Evolutionary conservation across 1,284 basidiomycete genomes (phyloP).

Genomic region (Butyriboletus appendiculatus): DNA sequence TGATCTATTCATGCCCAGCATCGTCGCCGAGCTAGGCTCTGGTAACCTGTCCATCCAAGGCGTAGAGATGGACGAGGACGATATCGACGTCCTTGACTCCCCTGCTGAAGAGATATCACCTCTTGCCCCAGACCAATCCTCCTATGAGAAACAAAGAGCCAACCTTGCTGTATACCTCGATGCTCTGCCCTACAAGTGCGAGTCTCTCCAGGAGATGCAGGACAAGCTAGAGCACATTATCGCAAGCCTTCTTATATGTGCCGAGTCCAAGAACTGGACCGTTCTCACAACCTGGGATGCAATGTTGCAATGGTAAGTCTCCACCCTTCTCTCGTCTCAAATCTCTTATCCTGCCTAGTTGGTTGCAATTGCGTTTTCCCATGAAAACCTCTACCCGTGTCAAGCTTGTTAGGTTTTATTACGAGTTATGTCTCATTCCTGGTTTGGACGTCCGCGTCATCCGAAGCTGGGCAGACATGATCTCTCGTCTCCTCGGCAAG

Average conservation of each 20-base stretch:
- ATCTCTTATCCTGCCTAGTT: constrained; percentile 46
- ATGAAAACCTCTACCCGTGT: constrained; percentile 72
- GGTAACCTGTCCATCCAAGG: constrained; percentile 29
- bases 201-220: constrained; percentile 78
- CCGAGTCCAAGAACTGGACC: constrained; percentile 76
- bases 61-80: constrained; percentile 37
- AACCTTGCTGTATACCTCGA: constrained; percentile 64
- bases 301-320: constrained; percentile 66
- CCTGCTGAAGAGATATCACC: constrained; percentile 28
- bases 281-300: constrained; percentile 70
- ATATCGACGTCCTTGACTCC: constrained; percentile 35
- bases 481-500: constrained; percentile 48
- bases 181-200: constrained; percentile 78
- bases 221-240: constrained; percentile 72
- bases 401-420: constrained; percentile 81
- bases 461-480: constrained; percentile 59
- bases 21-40: constrained; percentile 30
- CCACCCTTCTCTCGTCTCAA: not conserved
- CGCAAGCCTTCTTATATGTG: constrained; percentile 70
- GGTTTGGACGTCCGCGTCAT: constrained; percentile 63
- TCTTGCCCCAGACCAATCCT: constrained; percentile 30
- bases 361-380: constrained; percentile 83
- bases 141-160: constrained; percentile 54
- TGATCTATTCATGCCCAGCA: constrained; percentile 27
- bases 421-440: constrained; percentile 82